Percentiles rank a stretch among this genome's conserved stretches.
These are phyloP conservation scores for Xylariomycetidae sp. DNA, from an alignment of 2,329 filamentous ascomycete species.

Conservation along the genomic window DNA sequence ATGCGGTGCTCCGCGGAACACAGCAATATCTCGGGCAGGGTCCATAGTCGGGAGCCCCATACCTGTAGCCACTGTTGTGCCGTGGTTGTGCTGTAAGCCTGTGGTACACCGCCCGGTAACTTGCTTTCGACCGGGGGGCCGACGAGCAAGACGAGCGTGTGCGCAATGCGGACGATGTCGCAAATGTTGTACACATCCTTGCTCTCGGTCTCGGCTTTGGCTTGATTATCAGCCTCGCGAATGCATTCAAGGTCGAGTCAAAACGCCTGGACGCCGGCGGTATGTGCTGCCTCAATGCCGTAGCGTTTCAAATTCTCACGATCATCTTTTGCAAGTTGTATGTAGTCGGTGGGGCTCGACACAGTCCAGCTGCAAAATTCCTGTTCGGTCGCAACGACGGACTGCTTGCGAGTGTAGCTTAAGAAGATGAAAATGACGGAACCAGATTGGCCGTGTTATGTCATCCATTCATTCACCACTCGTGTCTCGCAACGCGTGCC, in stretches of 20 bases:
- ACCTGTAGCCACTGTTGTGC: conserved; percentile 16
- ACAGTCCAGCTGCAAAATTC: conserved; percentile 9
- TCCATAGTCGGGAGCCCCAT: conserved; percentile 27
- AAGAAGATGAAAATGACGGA: conserved; percentile 33
- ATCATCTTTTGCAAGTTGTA: conserved; percentile 18
- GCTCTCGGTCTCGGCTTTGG: conserved; percentile 19
- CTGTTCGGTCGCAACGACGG: conserved; percentile 21
- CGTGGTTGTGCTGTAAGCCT: conserved; percentile 24
- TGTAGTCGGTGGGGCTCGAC: conserved; percentile 8
- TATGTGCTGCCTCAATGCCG: conserved; percentile 30
- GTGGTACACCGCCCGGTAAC: conserved; percentile 12
- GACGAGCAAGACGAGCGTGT: conserved; percentile 35
- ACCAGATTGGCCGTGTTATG: conserved; percentile 13
- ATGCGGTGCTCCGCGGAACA: conserved; percentile 6
- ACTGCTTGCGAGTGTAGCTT: conserved; percentile 35
- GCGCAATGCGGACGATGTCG: conserved; percentile 37
- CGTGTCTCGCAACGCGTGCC: conserved; percentile 11
- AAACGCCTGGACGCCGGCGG: conserved; percentile 32
- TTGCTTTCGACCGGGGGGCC: conserved; percentile 21
- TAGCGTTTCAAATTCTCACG: conserved; percentile 26
- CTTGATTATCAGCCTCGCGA: conserved; percentile 24
- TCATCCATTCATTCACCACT: conserved; percentile 20
- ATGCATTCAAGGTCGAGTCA: conserved; percentile 39
- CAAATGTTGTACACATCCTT: conserved; percentile 35
- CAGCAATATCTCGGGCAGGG: conserved; percentile 24